phyloP scores from a whole-genome alignment of 2,329 filamentous ascomycete genomes.

The Aspergillus nomiae region DNA sequence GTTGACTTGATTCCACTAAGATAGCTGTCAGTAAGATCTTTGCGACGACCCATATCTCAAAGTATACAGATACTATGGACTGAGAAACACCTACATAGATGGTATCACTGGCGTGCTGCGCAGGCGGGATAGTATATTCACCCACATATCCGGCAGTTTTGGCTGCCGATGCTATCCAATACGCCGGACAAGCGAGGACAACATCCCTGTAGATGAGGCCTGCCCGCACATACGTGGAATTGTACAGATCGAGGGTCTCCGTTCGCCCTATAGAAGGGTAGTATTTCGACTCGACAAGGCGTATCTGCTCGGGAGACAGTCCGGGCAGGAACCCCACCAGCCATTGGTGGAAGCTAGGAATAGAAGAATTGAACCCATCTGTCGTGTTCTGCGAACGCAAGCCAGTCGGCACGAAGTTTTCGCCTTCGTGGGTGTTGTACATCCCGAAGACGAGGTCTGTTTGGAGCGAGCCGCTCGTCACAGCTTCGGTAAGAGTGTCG shows the following conservation, averaged over 20 bases:
- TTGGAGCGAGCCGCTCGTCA: conserved; percentile 43
- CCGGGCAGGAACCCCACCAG: conserved; percentile 56
- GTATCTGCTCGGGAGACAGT: conserved; percentile 45
- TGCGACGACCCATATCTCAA: not conserved
- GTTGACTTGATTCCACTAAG: conserved; percentile 60
- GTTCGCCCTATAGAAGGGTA: conserved; percentile 48
- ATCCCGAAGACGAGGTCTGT: conserved; percentile 54
- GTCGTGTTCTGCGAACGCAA: conserved; percentile 40
- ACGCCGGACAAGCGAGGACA: conserved; percentile 61
- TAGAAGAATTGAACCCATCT: conserved; percentile 54
- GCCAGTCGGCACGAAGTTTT: conserved; percentile 61
- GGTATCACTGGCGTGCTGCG: conserved; percentile 61
- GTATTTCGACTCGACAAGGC: conserved; percentile 49
- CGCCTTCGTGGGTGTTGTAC: conserved; percentile 66
- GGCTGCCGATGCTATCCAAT: conserved; percentile 56
- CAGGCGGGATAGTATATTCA: conserved; percentile 62
- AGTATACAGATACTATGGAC: not conserved
- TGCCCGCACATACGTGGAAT: conserved; percentile 55
- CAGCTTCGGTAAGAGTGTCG: conserved; percentile 49
- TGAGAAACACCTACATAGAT: conserved; percentile 49
- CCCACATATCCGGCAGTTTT: conserved; percentile 53
- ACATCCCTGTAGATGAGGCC: conserved; percentile 61
- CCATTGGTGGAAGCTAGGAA: conserved; percentile 55
- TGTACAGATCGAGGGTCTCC: conserved; percentile 52
- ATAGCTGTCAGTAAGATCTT: too few species aligned